Percentiles rank a stretch among this genome's conserved stretches.
These are phyloP conservation scores for Fusarium vanettenii DNA, from an alignment of 2,329 filamentous ascomycete species.

Conservation along the genomic window DNA sequence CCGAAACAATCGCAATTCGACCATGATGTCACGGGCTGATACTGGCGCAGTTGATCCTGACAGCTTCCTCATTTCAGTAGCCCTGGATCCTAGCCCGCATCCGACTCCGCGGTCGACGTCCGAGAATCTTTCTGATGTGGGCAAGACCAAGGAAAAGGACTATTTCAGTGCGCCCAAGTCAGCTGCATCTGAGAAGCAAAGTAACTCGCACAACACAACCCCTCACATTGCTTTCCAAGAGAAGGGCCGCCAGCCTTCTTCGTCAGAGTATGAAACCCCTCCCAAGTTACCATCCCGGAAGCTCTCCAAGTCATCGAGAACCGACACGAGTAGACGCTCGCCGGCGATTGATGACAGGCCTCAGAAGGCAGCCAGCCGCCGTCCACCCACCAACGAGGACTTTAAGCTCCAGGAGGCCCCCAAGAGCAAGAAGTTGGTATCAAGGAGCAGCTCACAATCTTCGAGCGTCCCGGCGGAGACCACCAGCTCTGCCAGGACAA, in stretches of 20 bases:
- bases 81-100: slow-evolving; percentile 75
- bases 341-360: slow-evolving; percentile 53
- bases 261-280: slow-evolving; percentile 64
- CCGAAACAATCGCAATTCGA: slow-evolving; percentile 80
- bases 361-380: slow-evolving; percentile 50
- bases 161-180: slow-evolving; percentile 66
- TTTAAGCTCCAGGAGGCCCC: slow-evolving; percentile 88
- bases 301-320: slow-evolving; percentile 61
- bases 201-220: slow-evolving; percentile 68
- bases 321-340: slow-evolving; percentile 46
- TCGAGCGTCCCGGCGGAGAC: slow-evolving; percentile 52
- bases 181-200: slow-evolving; percentile 57
- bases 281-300: slow-evolving; percentile 57
- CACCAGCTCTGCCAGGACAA: slow-evolving; percentile 47
- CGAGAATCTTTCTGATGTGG: slow-evolving; percentile 58
- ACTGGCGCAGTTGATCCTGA: slow-evolving; percentile 65
- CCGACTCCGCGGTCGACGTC: slow-evolving; percentile 67
- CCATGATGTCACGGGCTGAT: slow-evolving; percentile 66
- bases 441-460: slow-evolving; percentile 59
- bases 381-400: slow-evolving; percentile 61
- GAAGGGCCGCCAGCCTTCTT: slow-evolving; percentile 72
- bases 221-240: slow-evolving; percentile 96
- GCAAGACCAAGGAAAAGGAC: slow-evolving; percentile 66
- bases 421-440: slow-evolving; percentile 65
- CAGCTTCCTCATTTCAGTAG: slow-evolving; percentile 81